Evolutionary conservation across 2,329 filamentous ascomycete genomes (phyloP).

Genomic region (Ceratocystis eucalypticola): DNA sequence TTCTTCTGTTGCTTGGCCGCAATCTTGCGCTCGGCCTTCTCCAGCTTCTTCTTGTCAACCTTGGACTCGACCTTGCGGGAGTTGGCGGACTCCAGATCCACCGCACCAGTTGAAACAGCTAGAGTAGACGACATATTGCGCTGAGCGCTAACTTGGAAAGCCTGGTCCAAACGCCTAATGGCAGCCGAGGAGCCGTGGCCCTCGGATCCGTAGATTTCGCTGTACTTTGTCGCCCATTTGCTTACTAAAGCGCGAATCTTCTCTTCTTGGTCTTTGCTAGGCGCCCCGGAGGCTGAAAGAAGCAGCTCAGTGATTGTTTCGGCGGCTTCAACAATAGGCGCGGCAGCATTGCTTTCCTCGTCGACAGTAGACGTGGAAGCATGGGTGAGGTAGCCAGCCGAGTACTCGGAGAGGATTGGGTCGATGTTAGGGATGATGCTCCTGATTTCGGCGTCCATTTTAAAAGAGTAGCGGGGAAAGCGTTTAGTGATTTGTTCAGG

Average conservation of each 20-base stretch:
- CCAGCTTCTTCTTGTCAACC: conserved; percentile 96
- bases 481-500: background rate
- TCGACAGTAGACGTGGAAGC: conserved; percentile 77
- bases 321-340: conserved; percentile 74
- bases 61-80: conserved; percentile 89
- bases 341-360: conserved; percentile 52
- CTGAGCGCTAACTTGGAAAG: conserved; percentile 85
- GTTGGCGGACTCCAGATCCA: conserved; percentile 90
- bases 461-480: background rate
- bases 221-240: conserved; percentile 78
- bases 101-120: conserved; percentile 66
- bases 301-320: conserved; percentile 75
- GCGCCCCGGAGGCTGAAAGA: conserved; percentile 80
- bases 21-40: conserved; percentile 96
- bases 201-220: conserved; percentile 58
- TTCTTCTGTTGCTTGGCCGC: conserved; percentile 98
- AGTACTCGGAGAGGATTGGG: conserved; percentile 79
- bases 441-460: conserved; percentile 80
- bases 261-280: conserved; percentile 55
- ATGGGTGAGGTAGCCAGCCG: conserved; percentile 85
- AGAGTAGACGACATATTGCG: conserved; percentile 93
- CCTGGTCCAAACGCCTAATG: conserved; percentile 79
- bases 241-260: conserved; percentile 72
- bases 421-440: conserved; percentile 75
- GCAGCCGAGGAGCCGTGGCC: conserved; percentile 54